Evolutionary conservation across 139 green algal genomes (phyloP), one percentile per base, ranked within the genome.

Genomic region (Penium margaritaceum): DNA sequence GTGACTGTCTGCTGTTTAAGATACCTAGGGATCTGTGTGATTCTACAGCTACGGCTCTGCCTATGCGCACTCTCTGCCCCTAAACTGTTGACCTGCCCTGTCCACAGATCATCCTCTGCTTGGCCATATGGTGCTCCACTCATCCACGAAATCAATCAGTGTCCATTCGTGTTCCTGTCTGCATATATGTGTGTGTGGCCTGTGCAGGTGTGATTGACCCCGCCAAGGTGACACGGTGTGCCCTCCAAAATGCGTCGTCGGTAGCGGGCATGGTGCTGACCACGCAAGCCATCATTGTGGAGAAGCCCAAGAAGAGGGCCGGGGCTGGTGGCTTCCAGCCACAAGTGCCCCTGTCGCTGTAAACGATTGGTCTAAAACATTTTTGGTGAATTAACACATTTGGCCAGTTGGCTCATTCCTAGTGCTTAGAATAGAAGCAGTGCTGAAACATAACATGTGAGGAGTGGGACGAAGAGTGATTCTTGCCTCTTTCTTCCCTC

Each of bases 221-320:
- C 30, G 90, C 91, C 68, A 98, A 98, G 88, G 87, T 88, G 24
- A 98, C 94, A 24, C 87, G 92, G 68, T 92, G 86, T 74, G 93
- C 85, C 53, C 83, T 98, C 34, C 84, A 86, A 53, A 97, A 97
- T 80, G 81, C 89, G 9, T 90, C 85, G 68, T 95, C 88, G 70
- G 96, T 98, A 73, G 93, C 94, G 34, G 94, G 92, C 73, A 98
- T 98, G 86, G 91, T 98, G 89, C 88, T 98, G 51, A 98, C 93
- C n/a, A 98, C 94, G 24, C 93, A 91, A 81, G 93, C 70, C 55
- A 77, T 77, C 29, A 35, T 77, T 21, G 70, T 77, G 21, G 70
- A 77, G 70, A 77, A 74, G 70, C 30, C 60, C 30, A 75, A 70
- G 67, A 44, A 44, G n/a, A 68, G 15, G 12, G 44, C 24, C 60